These are phyloP conservation scores for Oehlia diaphana DNA, from an alignment of 192 early-diverging fungal species.

Conservation along the genomic window DNA sequence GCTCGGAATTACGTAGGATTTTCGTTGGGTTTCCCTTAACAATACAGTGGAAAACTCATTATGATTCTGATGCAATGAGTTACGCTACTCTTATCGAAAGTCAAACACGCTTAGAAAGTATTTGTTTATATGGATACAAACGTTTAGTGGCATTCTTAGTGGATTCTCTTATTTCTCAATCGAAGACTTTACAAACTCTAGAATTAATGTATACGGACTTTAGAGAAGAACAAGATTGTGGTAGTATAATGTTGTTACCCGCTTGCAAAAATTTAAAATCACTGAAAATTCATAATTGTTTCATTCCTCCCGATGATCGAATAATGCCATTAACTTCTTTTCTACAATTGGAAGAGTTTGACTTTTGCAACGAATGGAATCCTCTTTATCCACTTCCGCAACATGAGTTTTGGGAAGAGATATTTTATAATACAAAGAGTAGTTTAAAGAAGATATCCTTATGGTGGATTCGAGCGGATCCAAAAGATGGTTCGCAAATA, in stretches of 20 bases:
- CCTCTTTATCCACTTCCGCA: background rate
- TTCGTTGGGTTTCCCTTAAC: too few relatives aligned
- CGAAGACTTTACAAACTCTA: background rate
- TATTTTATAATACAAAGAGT: background rate
- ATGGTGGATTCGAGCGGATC: conserved; percentile 13
- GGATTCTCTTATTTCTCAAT: background rate
- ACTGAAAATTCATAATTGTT: background rate
- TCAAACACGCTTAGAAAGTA: background rate
- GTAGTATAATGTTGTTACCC: background rate
- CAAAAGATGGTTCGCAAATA: background rate
- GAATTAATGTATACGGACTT: background rate
- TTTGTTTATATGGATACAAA: conserved; percentile 4
- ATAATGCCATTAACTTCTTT: background rate
- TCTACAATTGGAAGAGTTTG: background rate
- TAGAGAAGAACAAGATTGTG: background rate
- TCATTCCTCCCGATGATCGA: background rate
- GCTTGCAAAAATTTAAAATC: background rate
- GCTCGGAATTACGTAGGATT: too few relatives aligned
- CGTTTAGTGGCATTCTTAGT: background rate
- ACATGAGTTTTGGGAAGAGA: background rate
- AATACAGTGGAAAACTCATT: background rate
- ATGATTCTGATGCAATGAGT: background rate
- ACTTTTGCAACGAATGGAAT: conserved; percentile 9
- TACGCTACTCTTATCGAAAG: background rate
- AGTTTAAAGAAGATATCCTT: background rate